A percentile compares a stretch with the other conserved stretches of the same genome.
These are phyloP conservation scores for Rhododendron griersonianum DNA, from an alignment of 148 eudicot genomes.

Conservation along the genomic window DNA sequence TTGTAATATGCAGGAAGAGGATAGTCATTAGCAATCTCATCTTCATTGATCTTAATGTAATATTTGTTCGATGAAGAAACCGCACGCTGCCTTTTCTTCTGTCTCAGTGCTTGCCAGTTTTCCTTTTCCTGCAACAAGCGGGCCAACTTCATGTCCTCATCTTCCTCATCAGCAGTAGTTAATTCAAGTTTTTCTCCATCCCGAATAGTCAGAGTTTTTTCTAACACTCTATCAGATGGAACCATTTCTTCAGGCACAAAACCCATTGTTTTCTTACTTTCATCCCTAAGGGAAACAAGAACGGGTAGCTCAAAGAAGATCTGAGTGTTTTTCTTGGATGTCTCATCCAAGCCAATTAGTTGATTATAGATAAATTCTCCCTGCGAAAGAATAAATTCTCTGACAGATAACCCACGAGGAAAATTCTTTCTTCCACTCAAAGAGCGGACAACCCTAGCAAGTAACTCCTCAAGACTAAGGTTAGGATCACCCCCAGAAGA, in stretches of 20 bases:
- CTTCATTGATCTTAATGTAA: constrained; percentile 91
- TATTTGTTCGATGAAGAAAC: constrained; percentile 54
- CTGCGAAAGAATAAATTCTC: constrained; percentile 79
- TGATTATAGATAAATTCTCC: constrained; percentile 90
- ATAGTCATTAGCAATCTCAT: constrained; percentile 94
- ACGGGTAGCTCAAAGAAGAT: constrained; percentile 58
- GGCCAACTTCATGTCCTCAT: constrained; percentile 73
- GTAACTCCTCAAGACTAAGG: constrained; percentile 66
- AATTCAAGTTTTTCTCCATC: constrained; percentile 29
- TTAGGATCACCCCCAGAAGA: constrained; percentile 82
- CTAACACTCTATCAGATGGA: constrained; percentile 12
- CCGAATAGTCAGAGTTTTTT: constrained; percentile 40
- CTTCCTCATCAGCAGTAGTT: constrained; percentile 42
- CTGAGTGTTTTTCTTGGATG: constrained; percentile 56
- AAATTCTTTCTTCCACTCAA: constrained; percentile 76
- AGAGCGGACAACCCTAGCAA: constrained; percentile 77
- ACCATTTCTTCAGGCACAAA: constrained; percentile 1
- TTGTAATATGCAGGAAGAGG: constrained; percentile 90
- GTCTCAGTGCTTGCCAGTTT: constrained; percentile 69
- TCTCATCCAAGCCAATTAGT: constrained; percentile 79
- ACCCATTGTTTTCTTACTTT: constrained; percentile 35
- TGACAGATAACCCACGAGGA: constrained; percentile 54
- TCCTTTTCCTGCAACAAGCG: constrained; percentile 84
- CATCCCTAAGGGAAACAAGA: constrained; percentile 68
- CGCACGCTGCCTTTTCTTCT: constrained; percentile 46